These are phyloP conservation scores for Chaetomium olivaceum DNA, from an alignment of 2,329 filamentous ascomycete species.

Conservation along the genomic window DNA sequence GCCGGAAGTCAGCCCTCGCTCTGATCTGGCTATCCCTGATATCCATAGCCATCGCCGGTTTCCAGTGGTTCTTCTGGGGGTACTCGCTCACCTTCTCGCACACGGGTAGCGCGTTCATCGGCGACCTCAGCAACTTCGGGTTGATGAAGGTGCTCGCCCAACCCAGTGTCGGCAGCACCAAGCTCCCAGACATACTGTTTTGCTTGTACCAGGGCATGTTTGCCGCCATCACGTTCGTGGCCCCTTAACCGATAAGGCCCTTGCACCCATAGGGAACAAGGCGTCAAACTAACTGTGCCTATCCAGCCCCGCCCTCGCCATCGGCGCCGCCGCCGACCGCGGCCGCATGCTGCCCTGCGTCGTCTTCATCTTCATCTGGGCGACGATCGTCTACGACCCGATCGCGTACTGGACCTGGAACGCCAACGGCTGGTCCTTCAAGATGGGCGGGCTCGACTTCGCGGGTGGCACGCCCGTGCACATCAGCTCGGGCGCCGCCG, in stretches of 20 bases:
- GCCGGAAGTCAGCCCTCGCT: conserved; percentile 84
- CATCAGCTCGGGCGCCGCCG: conserved; percentile 70
- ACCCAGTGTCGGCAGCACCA: conserved; percentile 70
- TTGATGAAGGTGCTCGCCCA: conserved; percentile 74
- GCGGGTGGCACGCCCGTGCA: conserved; percentile 75
- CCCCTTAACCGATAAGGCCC: background rate
- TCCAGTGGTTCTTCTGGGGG: conserved; percentile 97
- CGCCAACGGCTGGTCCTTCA: conserved; percentile 68
- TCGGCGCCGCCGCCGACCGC: conserved; percentile 62
- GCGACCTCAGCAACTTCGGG: conserved; percentile 78
- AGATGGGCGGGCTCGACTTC: conserved; percentile 70
- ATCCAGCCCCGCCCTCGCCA: conserved; percentile 55
- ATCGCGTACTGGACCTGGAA: conserved; percentile 81
- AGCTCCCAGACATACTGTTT: conserved; percentile 80
- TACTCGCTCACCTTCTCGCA: conserved; percentile 86
- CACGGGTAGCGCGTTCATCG: conserved; percentile 74
- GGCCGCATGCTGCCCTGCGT: conserved; percentile 62
- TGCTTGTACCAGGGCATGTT: conserved; percentile 90
- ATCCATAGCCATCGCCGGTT: conserved; percentile 74
- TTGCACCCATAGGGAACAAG: background rate
- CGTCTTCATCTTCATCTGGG: conserved; percentile 70
- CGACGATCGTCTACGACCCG: conserved; percentile 70
- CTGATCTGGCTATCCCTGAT: conserved; percentile 85
- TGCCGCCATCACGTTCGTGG: conserved; percentile 69
- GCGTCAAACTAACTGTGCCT: background rate